These are phyloP conservation scores for Hypoxylon sp. DNA, from an alignment of 2,329 filamentous ascomycete genomes.

Conservation along the genomic window DNA sequence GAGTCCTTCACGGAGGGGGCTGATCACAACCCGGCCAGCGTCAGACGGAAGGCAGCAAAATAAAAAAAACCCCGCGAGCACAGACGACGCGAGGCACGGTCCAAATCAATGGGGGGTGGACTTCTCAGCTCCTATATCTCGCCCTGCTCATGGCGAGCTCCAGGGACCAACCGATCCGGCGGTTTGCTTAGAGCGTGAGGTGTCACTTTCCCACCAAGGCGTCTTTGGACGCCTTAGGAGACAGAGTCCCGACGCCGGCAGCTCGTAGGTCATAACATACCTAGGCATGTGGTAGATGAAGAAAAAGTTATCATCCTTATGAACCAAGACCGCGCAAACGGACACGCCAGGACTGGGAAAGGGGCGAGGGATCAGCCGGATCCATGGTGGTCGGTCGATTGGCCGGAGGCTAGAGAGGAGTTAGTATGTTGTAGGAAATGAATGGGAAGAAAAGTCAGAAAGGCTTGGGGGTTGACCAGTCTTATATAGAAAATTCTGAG, in stretches of 20 bases:
- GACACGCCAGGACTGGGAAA: conserved; percentile 8
- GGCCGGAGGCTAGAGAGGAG: neutral
- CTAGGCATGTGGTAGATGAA: too few species aligned
- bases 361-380: too few species aligned
- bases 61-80: conserved; percentile 22
- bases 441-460: neutral
- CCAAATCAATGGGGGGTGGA: too few species aligned
- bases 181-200: conserved; percentile 35
- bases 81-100: conserved; percentile 31
- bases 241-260: conserved; percentile 15
- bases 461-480: neutral
- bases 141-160: conserved; percentile 27
- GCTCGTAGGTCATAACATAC: conserved; percentile 11
- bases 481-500: neutral
- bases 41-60: neutral
- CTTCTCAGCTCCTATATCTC: conserved; percentile 37
- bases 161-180: conserved; percentile 23
- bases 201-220: conserved; percentile 16
- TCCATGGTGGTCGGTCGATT: too few species aligned
- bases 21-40: neutral
- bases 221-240: conserved; percentile 7
- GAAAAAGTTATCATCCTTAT: too few species aligned
- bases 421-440: neutral
- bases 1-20: neutral
- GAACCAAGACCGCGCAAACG: conserved; percentile 12